Base-by-base conservation (phyloP, 805 yeast species). In the Ogataea ramenticola region DNA sequence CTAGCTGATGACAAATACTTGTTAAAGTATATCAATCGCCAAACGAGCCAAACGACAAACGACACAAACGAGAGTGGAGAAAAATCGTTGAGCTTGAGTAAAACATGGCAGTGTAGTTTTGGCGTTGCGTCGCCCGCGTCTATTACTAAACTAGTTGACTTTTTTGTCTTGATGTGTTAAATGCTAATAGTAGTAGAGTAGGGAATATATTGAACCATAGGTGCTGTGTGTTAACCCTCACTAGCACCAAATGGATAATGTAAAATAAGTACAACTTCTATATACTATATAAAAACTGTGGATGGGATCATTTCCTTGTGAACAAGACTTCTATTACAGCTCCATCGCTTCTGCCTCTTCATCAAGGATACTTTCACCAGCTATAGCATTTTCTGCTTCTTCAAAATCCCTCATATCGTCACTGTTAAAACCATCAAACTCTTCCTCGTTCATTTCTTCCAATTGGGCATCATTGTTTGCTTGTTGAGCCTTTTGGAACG, bases 401-500 rank as follows among this genome's bases (percentile, higher is more conserved):
- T 40, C 43, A 30, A 40, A 40, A 16, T 29, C 37, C 9, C 37
- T 17, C 31, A 40, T 19, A 24, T 37, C 40, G n/a, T 40, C 34
- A 12, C 31, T n/a, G 30, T 39, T 24, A 9, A 31, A n/a, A 7
- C 20, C 30, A n/a, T 65, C 73, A 27, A 61, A 67, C n/a, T 60
- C 66, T 3, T 54, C 51, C 15, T 57, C 61, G 3, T 54, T 62
- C 16, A 39, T n/a, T 10, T 46, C 47, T 21, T 45, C 55, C n/a
- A 19, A 16, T 6, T 39, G 35, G 6, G 39, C 41, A 3, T 39
- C 44, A 32, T 41, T 42, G 38, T 54, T 60, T n/a, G n/a, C n/a
- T n/a, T n/a, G n/a, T 57, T 79, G 82, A 41, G 72, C 75, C 38
- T 65, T 60, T 59, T 87, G 96, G 56, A 69, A 75, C 20, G 61